phyloP scores from a whole-genome alignment of 768 basidiomycete genomes.

The Lactifluus hygrophoroides region DNA sequence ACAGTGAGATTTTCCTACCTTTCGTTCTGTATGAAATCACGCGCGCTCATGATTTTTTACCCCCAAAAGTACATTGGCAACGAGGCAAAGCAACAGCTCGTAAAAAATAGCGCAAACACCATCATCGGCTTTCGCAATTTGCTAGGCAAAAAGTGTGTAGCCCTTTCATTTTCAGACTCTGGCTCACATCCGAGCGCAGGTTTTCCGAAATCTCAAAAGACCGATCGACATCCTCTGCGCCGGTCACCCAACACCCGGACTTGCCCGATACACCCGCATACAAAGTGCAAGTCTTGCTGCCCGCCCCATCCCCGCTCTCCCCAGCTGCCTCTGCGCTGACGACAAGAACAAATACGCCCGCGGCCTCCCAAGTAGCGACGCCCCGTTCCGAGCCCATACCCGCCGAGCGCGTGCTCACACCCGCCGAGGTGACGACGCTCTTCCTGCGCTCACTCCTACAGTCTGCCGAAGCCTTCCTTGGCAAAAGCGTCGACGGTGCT shows the following conservation, averaged over 20 bases:
- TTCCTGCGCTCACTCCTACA: constrained; percentile 79
- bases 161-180: background rate
- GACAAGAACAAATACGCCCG: constrained; percentile 50
- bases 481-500: constrained; percentile 65
- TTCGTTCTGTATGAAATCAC: background rate
- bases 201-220: constrained; percentile 67
- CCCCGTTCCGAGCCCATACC: constrained; percentile 66
- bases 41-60: constrained; percentile 2
- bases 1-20: constrained; percentile 48
- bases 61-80: constrained; percentile 81
- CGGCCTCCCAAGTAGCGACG: constrained; percentile 58
- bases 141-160: constrained; percentile 79
- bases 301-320: constrained; percentile 63
- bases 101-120: constrained; percentile 91
- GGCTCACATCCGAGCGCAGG: constrained; percentile 37
- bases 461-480: constrained; percentile 88
- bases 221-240: constrained; percentile 46
- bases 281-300: constrained; percentile 71
- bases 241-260: constrained; percentile 70
- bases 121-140: constrained; percentile 93
- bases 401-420: constrained; percentile 64
- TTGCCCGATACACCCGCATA: constrained; percentile 69
- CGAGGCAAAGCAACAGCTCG: constrained; percentile 87
- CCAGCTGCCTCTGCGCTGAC: constrained; percentile 31
- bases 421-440: constrained; percentile 73